Evolutionary conservation across 805 yeast species (phyloP).

Genomic region (Kodamaea nitidulidarum): DNA sequence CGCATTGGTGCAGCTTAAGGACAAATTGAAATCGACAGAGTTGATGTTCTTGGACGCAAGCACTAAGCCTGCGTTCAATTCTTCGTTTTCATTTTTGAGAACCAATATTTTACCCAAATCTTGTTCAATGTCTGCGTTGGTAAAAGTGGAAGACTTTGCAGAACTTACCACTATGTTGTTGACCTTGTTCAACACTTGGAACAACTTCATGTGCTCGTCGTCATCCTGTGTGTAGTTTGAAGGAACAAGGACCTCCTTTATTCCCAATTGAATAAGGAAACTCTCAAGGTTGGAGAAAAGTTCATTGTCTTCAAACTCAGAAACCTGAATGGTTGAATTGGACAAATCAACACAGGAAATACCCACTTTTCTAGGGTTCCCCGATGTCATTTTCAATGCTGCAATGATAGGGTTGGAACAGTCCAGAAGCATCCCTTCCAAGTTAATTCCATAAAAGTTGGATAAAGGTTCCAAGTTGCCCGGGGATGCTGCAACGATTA

Average conservation of each 20-base stretch:
- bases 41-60: conserved; percentile 53
- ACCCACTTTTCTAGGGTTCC: conserved; percentile 56
- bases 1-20: conserved; percentile 65
- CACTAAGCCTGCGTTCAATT: conserved; percentile 33
- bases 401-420: conserved; percentile 40
- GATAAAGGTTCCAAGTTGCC: conserved; percentile 69
- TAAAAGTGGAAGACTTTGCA: conserved; percentile 54
- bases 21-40: conserved; percentile 42
- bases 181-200: conserved; percentile 64
- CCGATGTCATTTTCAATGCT: conserved; percentile 31
- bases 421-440: conserved; percentile 60
- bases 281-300: conserved; percentile 83
- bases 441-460: conserved; percentile 33
- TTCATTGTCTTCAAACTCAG: conserved; percentile 85
- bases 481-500: conserved; percentile 69
- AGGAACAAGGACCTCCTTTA: conserved; percentile 75
- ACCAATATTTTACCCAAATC: conserved; percentile 70
- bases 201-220: conserved; percentile 58
- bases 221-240: conserved; percentile 33
- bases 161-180: conserved; percentile 72
- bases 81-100: conserved; percentile 15
- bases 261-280: conserved; percentile 80
- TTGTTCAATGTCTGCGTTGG: conserved; percentile 65
- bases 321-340: conserved; percentile 59
- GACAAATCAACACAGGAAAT: conserved; percentile 76